Base-by-base conservation (phyloP, 2,329 filamentous ascomycete species). In the Paracorniculantispora psalliotae region DNA sequence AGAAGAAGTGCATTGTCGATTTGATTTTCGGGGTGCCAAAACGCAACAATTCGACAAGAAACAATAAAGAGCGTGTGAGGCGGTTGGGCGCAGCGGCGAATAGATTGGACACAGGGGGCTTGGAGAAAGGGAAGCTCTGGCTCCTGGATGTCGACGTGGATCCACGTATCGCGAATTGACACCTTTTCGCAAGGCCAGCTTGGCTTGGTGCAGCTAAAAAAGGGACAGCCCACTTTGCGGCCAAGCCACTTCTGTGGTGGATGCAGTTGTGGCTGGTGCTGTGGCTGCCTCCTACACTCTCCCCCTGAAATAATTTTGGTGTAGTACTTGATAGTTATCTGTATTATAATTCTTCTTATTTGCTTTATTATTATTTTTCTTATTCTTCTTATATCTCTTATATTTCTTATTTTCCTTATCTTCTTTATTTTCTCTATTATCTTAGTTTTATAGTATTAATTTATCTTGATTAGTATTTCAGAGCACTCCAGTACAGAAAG, bases 1-100 rank as follows among this genome's bases (percentile, higher is more conserved):
- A 72, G 60, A 73, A 71, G 62, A 80, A 71, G 37, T 77, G 69
- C 77, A 80, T 80, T 60, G 60, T 69, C 67, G 60, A 15, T 9
- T 19, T n/a, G 39, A 10, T 21, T 17, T 15, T 21, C 1, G 17
- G 30, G 10, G 56, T 35, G 49, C 62, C 21, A 28, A 44, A 21
- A 49, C 48, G 56, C 43, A 55, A 50, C 28, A 56, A 23, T n/a
- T 57, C 33, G 49, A 63, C 21, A 28, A 44, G 23, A 49, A 52
- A 59, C 43, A 55, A 50, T 30, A 56, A 23, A 17, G 19, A 35
- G 35, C 47, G 43, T n/a, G n/a, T 13, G 28, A 23, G 15, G 13
- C 19, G 37, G 17, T 12, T 53, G 46, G 52, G 33, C 41, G 30
- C 33, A 19, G 47, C 39, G 52, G 26, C n/a, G 50, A 28, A 43